Conservation (phyloP, 768 basidiomycete species). For the Cystoderma amianthinum region DNA sequence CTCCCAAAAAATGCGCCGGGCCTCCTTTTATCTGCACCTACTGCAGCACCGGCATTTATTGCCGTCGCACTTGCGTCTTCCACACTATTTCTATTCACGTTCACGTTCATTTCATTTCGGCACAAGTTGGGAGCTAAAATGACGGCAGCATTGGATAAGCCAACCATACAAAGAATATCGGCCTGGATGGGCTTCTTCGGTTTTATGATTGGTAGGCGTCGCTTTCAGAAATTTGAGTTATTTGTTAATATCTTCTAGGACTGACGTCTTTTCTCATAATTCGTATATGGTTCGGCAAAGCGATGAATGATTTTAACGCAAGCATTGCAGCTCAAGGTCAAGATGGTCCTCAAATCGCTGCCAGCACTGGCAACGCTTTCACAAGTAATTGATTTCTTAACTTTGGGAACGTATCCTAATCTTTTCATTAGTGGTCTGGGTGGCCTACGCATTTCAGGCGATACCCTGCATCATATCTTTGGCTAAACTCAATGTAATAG, state of each 20-base stretch:
- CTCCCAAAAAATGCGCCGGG: conserved; percentile 52
- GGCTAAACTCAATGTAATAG: conserved; percentile 58
- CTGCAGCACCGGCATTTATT: conserved; percentile 54
- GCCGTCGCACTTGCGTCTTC: conserved; percentile 53
- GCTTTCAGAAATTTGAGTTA: not conserved
- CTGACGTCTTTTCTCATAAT: conserved; percentile 63
- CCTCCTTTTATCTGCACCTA: conserved; percentile 51
- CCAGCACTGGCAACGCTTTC: conserved; percentile 63
- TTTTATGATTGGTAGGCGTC: conserved; percentile 58
- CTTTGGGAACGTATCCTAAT: not conserved
- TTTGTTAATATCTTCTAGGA: conserved; percentile 29
- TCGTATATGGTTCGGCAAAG: conserved; percentile 79
- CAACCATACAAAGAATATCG: conserved; percentile 46
- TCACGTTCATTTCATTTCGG: conserved; percentile 60
- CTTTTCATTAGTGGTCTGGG: conserved; percentile 58
- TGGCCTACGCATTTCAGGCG: conserved; percentile 68
- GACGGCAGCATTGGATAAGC: conserved; percentile 43
- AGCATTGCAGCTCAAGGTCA: conserved; percentile 46
- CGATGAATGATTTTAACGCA: conserved; percentile 70
- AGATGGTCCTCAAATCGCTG: conserved; percentile 53
- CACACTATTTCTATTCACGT: conserved; percentile 56
- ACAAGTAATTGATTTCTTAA: conserved; percentile 37
- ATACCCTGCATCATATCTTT: conserved; percentile 65
- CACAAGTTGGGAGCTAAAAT: conserved; percentile 52
- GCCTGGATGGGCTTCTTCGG: conserved; percentile 75